These are phyloP conservation scores for Phaeosphaeriaceae sp. DNA, from an alignment of 2,329 filamentous ascomycete genomes.

Conservation along the genomic window DNA sequence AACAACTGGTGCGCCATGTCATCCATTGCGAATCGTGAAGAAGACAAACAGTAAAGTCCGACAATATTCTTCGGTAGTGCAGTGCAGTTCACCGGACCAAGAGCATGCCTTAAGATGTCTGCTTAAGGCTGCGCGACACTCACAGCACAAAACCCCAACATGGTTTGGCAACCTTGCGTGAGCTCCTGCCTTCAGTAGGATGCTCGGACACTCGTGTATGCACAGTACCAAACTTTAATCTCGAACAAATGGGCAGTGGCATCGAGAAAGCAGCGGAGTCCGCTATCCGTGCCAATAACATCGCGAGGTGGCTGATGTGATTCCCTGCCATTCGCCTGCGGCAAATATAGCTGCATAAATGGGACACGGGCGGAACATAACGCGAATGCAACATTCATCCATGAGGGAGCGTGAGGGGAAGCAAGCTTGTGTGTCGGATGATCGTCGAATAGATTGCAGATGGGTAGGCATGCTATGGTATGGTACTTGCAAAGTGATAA, in stretches of 20 bases:
- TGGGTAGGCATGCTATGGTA: neutral
- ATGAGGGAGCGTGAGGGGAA: neutral
- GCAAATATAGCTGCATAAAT: neutral
- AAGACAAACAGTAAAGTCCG: neutral
- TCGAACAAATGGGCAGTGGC: slow-evolving; percentile 7
- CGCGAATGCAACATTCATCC: neutral
- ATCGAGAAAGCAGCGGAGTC: slow-evolving; percentile 8
- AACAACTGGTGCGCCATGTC: slow-evolving; percentile 13
- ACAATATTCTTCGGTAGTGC: neutral
- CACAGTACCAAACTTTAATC: slow-evolving; percentile 16
- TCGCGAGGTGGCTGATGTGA: neutral
- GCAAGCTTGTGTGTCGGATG: neutral
- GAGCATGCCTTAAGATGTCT: neutral
- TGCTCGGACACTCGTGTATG: slow-evolving; percentile 10
- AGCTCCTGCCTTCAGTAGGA: neutral
- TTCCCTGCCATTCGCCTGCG: neutral
- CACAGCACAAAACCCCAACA: neutral
- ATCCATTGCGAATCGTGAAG: neutral
- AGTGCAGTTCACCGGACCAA: neutral
- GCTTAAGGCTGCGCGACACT: neutral
- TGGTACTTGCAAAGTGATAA: neutral
- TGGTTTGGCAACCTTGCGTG: neutral
- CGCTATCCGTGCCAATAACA: slow-evolving; percentile 7
- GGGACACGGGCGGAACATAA: neutral
- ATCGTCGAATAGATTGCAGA: neutral